phyloP scores from a whole-genome alignment of 371 early-diverging fungal species.

The Apophysomyces sp. region DNA sequence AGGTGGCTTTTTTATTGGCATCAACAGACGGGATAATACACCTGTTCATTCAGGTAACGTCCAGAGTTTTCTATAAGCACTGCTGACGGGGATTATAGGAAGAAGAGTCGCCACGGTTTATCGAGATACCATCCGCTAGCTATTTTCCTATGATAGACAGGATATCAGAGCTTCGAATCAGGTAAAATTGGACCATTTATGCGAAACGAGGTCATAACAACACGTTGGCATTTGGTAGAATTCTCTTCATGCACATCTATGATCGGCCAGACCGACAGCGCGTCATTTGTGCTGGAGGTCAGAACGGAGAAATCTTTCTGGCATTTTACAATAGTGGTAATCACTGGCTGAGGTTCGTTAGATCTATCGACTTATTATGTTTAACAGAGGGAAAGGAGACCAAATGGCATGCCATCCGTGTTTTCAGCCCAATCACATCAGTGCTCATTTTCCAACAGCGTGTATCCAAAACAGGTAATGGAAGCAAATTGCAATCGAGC shows the following conservation, averaged over 20 bases:
- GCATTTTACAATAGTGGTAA: conserved; percentile 34
- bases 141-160: conserved; percentile 41
- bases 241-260: conserved; percentile 52
- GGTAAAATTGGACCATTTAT: too few species aligned
- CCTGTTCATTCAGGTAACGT: conserved; percentile 32
- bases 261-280: conserved; percentile 40
- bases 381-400: conserved; percentile 29
- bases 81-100: conserved; percentile 3
- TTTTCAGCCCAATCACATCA: conserved; percentile 50
- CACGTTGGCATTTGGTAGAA: too few species aligned
- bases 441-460: conserved; percentile 53
- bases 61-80: neutral
- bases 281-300: conserved; percentile 63
- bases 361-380: neutral
- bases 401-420: conserved; percentile 28
- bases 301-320: conserved; percentile 58
- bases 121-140: conserved; percentile 22
- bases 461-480: conserved; percentile 34
- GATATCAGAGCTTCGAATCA: conserved; percentile 37
- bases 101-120: conserved; percentile 15
- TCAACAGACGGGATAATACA: conserved; percentile 47
- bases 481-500: too few species aligned
- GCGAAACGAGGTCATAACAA: too few species aligned
- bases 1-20: conserved; percentile 36
- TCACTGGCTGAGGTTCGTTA: neutral